Conservation (phyloP, 2,329 filamentous ascomycete genomes). For the Cordyceps javanica region DNA sequence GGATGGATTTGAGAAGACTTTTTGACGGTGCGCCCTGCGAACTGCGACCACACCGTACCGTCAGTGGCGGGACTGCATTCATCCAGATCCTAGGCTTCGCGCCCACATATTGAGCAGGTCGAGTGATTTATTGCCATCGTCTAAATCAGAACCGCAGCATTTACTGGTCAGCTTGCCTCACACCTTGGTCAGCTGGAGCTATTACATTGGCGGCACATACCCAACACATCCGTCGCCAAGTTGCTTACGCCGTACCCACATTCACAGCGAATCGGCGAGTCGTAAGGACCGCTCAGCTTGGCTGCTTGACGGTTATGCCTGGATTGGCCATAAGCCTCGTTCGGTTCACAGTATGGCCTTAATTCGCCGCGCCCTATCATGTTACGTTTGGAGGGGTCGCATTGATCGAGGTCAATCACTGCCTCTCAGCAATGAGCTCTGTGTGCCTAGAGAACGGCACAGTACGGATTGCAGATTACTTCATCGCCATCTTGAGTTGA, state of each 20-base stretch:
- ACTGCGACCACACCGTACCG: too few species aligned
- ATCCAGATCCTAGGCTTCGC: too few species aligned
- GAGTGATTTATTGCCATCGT: too few species aligned
- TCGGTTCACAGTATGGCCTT: not conserved
- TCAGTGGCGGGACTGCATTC: too few species aligned
- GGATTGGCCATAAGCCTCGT: not conserved
- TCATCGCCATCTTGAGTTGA: not conserved
- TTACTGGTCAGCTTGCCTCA: not conserved
- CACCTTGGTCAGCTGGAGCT: not conserved
- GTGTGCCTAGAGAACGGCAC: not conserved
- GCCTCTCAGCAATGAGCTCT: not conserved
- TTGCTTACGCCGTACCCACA: slow-evolving; percentile 2
- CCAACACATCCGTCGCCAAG: not conserved
- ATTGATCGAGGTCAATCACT: not conserved
- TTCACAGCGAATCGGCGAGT: not conserved
- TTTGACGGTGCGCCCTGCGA: too few species aligned
- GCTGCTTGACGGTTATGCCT: not conserved
- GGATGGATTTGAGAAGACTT: too few species aligned
- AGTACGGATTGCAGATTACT: too few species aligned
- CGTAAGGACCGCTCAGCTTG: not conserved
- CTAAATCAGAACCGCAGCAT: not conserved
- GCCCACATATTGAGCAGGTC: too few species aligned
- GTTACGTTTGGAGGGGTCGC: not conserved
- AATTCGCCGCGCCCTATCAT: not conserved
- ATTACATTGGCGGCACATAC: not conserved